Base-by-base conservation (phyloP, 805 yeast species). In the Sungouiozyma ichnusensis region DNA sequence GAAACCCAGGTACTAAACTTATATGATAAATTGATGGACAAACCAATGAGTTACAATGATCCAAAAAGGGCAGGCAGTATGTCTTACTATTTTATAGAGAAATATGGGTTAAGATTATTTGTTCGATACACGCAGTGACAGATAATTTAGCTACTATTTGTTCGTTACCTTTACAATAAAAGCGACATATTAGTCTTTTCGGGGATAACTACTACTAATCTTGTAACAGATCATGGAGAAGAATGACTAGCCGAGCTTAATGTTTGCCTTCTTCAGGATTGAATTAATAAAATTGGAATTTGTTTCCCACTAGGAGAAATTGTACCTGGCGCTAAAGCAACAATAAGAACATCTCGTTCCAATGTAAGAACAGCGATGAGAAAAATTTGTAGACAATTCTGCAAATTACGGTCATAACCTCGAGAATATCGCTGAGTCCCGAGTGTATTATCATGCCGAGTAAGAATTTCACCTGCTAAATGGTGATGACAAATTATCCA, bases 281-380 rank as follows among this genome's bases (percentile, higher is more conserved):
- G 35, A 3, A 57, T 81, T 43, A 73, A 73, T 15, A 51, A 72
- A 46, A 59, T 87, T 20, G 96, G 95, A 0, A 72, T 85, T 38
- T 87, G 83, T 59, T 87, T 88, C 66, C 94, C 95, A 11, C 63
- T 82, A 3, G 86, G 92, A n/a, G 97, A 87, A 58, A 87, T 87
- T 49, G 85, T 86, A 17, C 97, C 97, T 14, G 84, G 81, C 60
- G 81, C 80, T 2, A 63, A 73, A 19, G 75, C 87, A 0, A 83
- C 79, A 48, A 74, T 72, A 18, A 68, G 76, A 44, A 63, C 87
- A 44, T 74, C 74, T 41, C 56, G 60, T 16, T 69, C 73, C 47
- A 55, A 65, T 35, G 45, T 49, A 2, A 40, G 49, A 1, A 50
- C 56, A 1, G 65, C 64, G 52, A 1, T 44, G 64, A 2, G 38